A percentile compares a stretch with the other conserved stretches of the same genome.
These are phyloP conservation scores for Jimgerdemannia lactiflua DNA, from an alignment of 192 early-diverging fungal species.

Conservation along the genomic window DNA sequence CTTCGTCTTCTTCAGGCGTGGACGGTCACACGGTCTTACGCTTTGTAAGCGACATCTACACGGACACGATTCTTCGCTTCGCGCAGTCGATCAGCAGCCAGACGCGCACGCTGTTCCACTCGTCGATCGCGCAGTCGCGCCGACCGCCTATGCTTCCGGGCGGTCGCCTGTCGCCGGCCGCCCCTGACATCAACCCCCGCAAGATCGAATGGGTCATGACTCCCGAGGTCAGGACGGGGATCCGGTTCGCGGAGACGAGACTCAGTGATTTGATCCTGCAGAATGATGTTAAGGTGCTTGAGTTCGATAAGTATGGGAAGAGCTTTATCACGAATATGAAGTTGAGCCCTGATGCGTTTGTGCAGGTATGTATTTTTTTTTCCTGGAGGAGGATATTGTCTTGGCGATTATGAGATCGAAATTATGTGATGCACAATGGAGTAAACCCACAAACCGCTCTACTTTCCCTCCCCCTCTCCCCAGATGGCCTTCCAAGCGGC, in stretches of 20 bases:
- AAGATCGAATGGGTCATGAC: constrained; percentile 46
- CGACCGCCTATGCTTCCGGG: background rate
- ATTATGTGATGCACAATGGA: background rate
- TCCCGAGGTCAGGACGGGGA: constrained; percentile 31
- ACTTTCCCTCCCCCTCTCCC: background rate
- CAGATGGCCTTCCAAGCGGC: constrained; percentile 84
- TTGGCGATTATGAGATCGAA: constrained; percentile 9
- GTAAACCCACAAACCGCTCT: too few species aligned
- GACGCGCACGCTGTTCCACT: constrained; percentile 37
- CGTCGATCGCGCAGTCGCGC: background rate
- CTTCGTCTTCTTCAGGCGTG: constrained; percentile 23
- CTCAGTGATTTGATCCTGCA: constrained; percentile 45
- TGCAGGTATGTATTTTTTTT: constrained; percentile 27
- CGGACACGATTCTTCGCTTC: constrained; percentile 46
- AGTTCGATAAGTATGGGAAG: constrained; percentile 62
- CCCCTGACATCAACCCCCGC: constrained; percentile 33
- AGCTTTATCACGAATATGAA: constrained; percentile 59
- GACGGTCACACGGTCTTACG: constrained; percentile 50
- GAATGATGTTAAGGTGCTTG: constrained; percentile 61
- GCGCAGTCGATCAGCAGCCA: constrained; percentile 46
- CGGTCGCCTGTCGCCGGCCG: background rate
- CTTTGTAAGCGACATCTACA: constrained; percentile 50
- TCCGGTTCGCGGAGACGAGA: constrained; percentile 45
- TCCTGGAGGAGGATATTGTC: constrained; percentile 8
- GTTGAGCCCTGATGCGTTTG: constrained; percentile 62